These are phyloP conservation scores for Eucalyptus shirleyi DNA, from an alignment of 345 rosid species.

Conservation along the genomic window DNA sequence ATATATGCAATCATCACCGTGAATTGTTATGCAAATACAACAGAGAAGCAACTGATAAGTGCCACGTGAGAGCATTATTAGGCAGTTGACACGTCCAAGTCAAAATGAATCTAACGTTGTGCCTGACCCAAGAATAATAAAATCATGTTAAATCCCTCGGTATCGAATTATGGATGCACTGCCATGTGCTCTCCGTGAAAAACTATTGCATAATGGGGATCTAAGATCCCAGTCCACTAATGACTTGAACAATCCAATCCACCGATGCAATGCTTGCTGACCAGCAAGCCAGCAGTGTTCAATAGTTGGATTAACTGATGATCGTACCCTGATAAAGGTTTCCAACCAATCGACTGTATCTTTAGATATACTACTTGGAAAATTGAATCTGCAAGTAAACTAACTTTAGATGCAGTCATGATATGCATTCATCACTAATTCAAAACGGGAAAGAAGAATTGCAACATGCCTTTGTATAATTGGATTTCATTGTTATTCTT, in stretches of 20 bases:
- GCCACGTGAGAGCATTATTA: not conserved
- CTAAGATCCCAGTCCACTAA: not conserved
- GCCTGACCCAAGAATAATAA: not conserved
- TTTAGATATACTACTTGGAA: not conserved
- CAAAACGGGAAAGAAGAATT: not conserved
- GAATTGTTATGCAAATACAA: not conserved
- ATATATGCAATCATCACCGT: not conserved
- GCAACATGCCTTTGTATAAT: not conserved
- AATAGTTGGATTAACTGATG: not conserved
- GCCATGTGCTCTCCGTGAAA: not conserved
- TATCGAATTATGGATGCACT: not conserved
- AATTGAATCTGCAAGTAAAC: not conserved
- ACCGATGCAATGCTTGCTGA: not conserved
- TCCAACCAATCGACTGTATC: not conserved
- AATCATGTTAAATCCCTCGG: not conserved
- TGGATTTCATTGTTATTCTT: not conserved
- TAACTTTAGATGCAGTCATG: not conserved
- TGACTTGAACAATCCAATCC: not conserved
- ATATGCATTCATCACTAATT: not conserved
- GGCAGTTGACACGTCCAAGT: conserved; percentile 10
- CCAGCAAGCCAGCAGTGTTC: not conserved
- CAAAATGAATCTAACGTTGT: not conserved
- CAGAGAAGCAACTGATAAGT: not conserved
- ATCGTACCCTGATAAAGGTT: not conserved
- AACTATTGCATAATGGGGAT: not conserved